Conservation (phyloP, 805 yeast species). For the Ogataea ramenticola region DNA sequence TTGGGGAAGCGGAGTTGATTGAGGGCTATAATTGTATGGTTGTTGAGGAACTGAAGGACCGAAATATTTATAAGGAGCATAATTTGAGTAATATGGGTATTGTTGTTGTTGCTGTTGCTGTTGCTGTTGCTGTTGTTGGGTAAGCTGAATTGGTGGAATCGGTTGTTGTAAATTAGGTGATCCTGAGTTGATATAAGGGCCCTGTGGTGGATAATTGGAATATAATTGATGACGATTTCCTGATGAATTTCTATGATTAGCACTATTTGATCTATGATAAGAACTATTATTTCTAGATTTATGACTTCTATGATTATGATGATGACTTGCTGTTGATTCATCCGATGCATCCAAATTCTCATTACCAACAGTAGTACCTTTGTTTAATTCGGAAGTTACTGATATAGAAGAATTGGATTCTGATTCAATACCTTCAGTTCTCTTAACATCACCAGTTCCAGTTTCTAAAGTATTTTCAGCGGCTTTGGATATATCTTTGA, state of each 20-base stretch:
- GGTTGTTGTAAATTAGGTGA: background rate
- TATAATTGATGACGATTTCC: background rate
- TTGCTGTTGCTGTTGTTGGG: conserved; percentile 7
- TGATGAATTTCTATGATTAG: background rate
- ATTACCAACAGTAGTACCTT: too few relatives aligned
- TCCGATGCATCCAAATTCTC: background rate
- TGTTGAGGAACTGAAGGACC: conserved; percentile 4
- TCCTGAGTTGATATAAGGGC: background rate
- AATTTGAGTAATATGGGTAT: conserved; percentile 11
- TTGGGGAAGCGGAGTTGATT: background rate
- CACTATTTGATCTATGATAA: background rate
- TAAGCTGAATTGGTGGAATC: background rate
- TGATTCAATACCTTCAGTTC: background rate
- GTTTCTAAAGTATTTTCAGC: background rate
- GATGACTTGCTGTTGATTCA: background rate
- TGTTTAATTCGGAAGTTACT: background rate
- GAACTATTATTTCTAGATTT: background rate
- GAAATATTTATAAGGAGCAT: background rate
- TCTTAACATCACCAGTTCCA: conserved; percentile 1
- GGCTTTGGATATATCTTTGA: background rate
- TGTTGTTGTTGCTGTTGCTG: conserved; percentile 7
- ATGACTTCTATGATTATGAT: background rate
- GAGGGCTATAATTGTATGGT: background rate
- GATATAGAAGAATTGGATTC: background rate
- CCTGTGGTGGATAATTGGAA: background rate